Conservation (phyloP, 306 rosid species). For the Cicer judaicum region DNA sequence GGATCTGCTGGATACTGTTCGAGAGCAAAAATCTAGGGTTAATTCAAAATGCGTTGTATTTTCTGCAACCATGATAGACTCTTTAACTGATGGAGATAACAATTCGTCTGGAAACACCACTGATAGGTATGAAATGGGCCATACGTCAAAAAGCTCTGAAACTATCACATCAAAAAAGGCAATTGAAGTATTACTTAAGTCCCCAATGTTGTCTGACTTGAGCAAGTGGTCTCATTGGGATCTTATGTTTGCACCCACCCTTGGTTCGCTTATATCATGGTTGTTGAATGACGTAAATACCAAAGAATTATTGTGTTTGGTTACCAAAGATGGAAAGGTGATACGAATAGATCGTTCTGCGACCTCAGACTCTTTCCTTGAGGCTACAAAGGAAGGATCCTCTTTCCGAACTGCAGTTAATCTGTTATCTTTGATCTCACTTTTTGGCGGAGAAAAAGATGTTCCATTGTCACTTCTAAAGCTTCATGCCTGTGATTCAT, state of each 20-base stretch:
- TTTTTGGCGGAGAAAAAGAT: constrained; percentile 78
- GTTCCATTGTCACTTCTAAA: constrained; percentile 78
- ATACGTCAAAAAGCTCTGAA: constrained; percentile 41
- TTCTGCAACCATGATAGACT: constrained; percentile 69
- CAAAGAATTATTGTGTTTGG: constrained; percentile 73
- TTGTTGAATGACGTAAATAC: constrained; percentile 69
- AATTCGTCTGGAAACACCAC: constrained; percentile 44
- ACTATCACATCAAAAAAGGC: constrained; percentile 66
- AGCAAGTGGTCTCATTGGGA: constrained; percentile 97
- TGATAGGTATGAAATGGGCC: constrained; percentile 42
- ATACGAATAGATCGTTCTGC: constrained; percentile 80
- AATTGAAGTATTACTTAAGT: constrained; percentile 65
- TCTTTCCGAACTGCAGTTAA: constrained; percentile 78
- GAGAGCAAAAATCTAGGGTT: constrained; percentile 51
- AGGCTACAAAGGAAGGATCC: constrained; percentile 81
- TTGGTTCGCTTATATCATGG: constrained; percentile 88
- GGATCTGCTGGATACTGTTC: constrained; percentile 58
- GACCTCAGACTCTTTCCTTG: constrained; percentile 75
- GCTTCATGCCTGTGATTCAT: constrained; percentile 70
- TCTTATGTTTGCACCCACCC: constrained; percentile 72
- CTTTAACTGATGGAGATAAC: constrained; percentile 50
- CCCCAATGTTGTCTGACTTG: constrained; percentile 84
- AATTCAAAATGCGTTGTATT: constrained; percentile 69
- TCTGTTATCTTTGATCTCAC: constrained; percentile 67
- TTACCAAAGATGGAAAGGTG: constrained; percentile 80